A percentile compares a stretch with the other conserved stretches of the same genome.
Conservation (phyloP, 2,329 filamentous ascomycete genomes). For the Curvularia spicifera region DNA sequence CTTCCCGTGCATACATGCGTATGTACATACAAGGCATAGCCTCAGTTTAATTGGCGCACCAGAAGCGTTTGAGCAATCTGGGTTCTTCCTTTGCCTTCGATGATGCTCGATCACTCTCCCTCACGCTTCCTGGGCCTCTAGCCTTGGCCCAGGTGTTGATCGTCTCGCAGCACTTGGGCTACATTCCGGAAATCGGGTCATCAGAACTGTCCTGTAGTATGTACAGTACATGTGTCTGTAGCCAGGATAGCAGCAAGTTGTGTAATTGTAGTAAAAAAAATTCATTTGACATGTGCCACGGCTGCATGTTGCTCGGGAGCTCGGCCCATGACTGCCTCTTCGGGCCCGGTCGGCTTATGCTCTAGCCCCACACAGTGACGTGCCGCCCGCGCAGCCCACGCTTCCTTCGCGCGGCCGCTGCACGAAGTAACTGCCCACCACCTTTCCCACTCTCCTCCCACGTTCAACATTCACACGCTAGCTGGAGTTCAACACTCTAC, state of each 20-base stretch:
- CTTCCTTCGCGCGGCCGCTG: constrained; percentile 11
- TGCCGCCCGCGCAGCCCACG: constrained; percentile 13
- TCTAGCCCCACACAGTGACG: constrained; percentile 17
- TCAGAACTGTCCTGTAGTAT: too few species aligned
- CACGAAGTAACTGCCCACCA: constrained; percentile 11
- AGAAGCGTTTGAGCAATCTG: neutral
- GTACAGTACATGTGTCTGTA: neutral
- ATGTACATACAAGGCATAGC: constrained; percentile 4
- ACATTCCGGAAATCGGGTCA: neutral
- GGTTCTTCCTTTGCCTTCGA: constrained; percentile 10
- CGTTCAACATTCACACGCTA: constrained; percentile 34
- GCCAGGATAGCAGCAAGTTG: neutral
- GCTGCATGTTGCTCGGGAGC: constrained; percentile 6
- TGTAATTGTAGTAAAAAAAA: constrained; percentile 2
- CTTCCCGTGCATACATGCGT: neutral
- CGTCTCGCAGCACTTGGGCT: neutral
- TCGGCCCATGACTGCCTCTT: constrained; percentile 13
- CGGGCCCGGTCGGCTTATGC: constrained; percentile 9
- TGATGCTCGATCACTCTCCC: constrained; percentile 7
- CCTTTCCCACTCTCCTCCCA: constrained; percentile 15
- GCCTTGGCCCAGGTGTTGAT: neutral
- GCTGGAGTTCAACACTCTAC: constrained; percentile 48
- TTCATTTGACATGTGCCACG: neutral
- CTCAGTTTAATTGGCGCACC: constrained; percentile 9
- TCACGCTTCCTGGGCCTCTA: neutral